phyloP scores from a whole-genome alignment of 1,139 yeast genomes.

The Sugiyamaella xylanicola region DNA sequence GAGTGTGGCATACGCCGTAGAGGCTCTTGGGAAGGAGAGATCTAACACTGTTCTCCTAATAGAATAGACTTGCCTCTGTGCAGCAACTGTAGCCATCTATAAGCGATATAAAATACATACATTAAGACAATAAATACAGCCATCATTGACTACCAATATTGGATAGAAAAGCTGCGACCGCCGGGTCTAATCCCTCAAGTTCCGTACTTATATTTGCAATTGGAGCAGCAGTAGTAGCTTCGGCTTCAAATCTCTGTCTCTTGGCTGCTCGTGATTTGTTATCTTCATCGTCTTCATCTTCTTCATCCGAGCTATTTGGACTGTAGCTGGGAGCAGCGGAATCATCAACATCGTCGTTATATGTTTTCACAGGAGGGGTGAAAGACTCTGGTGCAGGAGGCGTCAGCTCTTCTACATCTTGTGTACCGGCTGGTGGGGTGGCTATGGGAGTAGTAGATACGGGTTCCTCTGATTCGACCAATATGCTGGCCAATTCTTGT shows the following conservation, averaged over 20 bases:
- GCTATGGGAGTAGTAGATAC: constrained; percentile 30
- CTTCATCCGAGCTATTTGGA: constrained; percentile 42
- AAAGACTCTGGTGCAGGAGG: constrained; percentile 32
- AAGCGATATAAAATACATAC: too few relatives aligned
- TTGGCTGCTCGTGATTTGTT: constrained; percentile 25
- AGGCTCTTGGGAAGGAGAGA: too few relatives aligned
- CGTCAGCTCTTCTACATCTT: constrained; percentile 15
- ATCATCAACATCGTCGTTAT: constrained; percentile 36
- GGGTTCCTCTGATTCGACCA: constrained; percentile 38
- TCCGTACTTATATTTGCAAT: constrained; percentile 17
- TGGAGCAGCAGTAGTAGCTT: constrained; percentile 10
- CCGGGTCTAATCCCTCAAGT: constrained; percentile 39
- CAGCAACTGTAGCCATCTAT: too few relatives aligned
- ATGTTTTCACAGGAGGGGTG: neutral
- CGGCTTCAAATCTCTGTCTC: constrained; percentile 21
- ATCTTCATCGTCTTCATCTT: constrained; percentile 38
- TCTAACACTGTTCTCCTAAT: too few relatives aligned
- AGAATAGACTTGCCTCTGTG: too few relatives aligned
- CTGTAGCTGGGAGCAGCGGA: constrained; percentile 46
- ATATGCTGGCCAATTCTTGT: constrained; percentile 51
- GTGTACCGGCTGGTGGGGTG: constrained; percentile 24
- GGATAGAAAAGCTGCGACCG: constrained; percentile 38
- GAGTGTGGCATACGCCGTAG: too few relatives aligned
- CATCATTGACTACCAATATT: constrained; percentile 11
- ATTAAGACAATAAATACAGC: constrained; percentile 13